Base-by-base conservation (phyloP, 768 basidiomycete genomes). In the Mycena crocata region DNA sequence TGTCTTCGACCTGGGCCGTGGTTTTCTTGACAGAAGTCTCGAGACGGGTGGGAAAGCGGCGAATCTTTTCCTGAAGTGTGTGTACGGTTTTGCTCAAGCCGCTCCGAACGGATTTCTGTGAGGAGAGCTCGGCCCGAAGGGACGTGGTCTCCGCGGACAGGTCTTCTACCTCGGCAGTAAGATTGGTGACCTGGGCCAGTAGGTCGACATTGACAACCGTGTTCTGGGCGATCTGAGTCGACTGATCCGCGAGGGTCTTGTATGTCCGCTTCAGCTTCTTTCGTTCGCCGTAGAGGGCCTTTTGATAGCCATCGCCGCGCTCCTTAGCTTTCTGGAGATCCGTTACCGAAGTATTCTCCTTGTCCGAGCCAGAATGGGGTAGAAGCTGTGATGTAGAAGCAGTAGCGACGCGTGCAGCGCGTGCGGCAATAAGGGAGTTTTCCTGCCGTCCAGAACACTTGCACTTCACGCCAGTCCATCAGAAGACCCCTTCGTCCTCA, bases 181-280 rank as follows among this genome's bases (percentile, higher is more conserved):
- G 51, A 52, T 52, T 17, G 12, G 14, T 5, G 21, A 52, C 51
- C 51, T 52, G 14, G 5, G 51, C 51, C 12, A 19, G 30, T 23
- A 52, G 31, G 10, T 24, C 5, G 8, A 7, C n/a, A 21, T 24
- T 59, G 52, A 23, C 68, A 52, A 17, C 44, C 48, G 30, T 21
- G 19, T 6, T 56, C 5, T 56, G 39, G 17, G 24, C 39, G 8
- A 56, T 10, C 9, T 42, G 7, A 3, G 55, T 13, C 10, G 30
- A 28, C 55, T 56, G 56, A 42, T 57, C 28, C 40, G 17, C 39
- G 42, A n/a, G 19, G 56, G 21, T 23, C 21, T 57, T 34, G 24
- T 57, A 23, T 5, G 56, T 44, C 56, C 35, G 24, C 28, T 57
- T 57, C 40, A 57, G 28, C 42, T 37, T 44, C 42, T 57, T 57